These are phyloP conservation scores for Byssochlamys sp. DNA, from an alignment of 2,329 filamentous ascomycete species.

Conservation along the genomic window DNA sequence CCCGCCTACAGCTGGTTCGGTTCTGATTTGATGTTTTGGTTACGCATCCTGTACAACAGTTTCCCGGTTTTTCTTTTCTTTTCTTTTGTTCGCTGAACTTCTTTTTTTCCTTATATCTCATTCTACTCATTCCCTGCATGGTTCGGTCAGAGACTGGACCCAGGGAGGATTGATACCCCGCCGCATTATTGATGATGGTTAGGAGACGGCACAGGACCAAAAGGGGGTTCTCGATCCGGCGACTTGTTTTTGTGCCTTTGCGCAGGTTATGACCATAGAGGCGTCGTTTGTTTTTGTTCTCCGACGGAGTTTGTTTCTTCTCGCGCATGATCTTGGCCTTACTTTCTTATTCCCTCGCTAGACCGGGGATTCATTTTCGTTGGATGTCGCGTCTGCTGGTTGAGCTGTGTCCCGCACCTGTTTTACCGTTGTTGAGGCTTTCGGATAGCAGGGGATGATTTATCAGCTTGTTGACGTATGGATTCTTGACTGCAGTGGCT, in stretches of 20 bases:
- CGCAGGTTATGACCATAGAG: conserved; percentile 28
- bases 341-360: conserved; percentile 26
- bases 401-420: neutral
- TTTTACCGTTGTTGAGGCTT: neutral
- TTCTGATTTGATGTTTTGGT: conserved; percentile 2
- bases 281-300: conserved; percentile 22
- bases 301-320: conserved; percentile 14
- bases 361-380: conserved; percentile 9
- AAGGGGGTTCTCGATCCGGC: neutral
- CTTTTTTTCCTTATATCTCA: conserved; percentile 14
- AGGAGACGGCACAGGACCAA: neutral
- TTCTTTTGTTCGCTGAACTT: neutral
- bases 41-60: conserved; percentile 6
- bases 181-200: neutral
- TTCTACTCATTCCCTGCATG: conserved; percentile 11
- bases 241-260: conserved; percentile 3
- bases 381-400: neutral
- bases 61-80: conserved; percentile 2
- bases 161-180: conserved; percentile 21
- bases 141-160: conserved; percentile 12
- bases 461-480: neutral
- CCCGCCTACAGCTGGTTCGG: conserved; percentile 7
- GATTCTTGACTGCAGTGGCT: neutral
- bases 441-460: neutral
- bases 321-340: conserved; percentile 13